Evolutionary conservation across 805 yeast genomes (phyloP).

Genomic region (Suhomyces canberraensis): DNA sequence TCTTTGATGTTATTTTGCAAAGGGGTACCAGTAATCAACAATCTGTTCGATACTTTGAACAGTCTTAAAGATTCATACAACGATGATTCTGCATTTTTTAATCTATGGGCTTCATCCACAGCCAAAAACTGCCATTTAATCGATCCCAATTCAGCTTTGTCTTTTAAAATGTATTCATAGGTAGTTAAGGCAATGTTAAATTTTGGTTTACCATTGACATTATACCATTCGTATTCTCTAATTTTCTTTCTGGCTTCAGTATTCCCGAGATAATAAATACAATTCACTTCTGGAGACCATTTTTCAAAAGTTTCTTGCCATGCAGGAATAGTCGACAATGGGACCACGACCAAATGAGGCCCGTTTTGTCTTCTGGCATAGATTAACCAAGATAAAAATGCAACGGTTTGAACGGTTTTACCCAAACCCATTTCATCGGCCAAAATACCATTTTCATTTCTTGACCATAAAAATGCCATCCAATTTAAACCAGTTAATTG

Average conservation of each 20-base stretch:
- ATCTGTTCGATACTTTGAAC: constrained; percentile 78
- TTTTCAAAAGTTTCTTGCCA: constrained; percentile 99
- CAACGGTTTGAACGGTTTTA: constrained; percentile 94
- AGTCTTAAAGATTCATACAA: constrained; percentile 82
- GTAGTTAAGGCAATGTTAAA: constrained; percentile 93
- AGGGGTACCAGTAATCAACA: constrained; percentile 97
- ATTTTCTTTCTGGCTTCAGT: constrained; percentile 78
- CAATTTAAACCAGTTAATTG: constrained; percentile 97
- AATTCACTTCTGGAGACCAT: constrained; percentile 96
- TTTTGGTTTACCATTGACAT: constrained; percentile 65
- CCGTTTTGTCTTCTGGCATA: constrained; percentile 97
- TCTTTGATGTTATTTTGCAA: constrained; percentile 94
- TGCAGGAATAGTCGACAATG: constrained; percentile 92
- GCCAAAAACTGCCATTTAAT: constrained; percentile 96
- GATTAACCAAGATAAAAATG: constrained; percentile 90
- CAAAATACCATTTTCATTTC: constrained; percentile 93
- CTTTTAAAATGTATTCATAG: constrained; percentile 93
- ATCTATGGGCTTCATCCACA: constrained; percentile 97
- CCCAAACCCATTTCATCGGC: constrained; percentile 99
- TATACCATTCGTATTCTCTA: constrained; percentile 80
- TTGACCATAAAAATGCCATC: constrained; percentile 99
- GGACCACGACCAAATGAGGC: constrained; percentile 95
- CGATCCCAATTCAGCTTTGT: constrained; percentile 71
- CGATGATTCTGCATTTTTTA: constrained; percentile 91
- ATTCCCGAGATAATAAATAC: constrained; percentile 90